These are phyloP conservation scores for Ilex aquifolium DNA, from an alignment of 257 asterid species.

Conservation along the genomic window DNA sequence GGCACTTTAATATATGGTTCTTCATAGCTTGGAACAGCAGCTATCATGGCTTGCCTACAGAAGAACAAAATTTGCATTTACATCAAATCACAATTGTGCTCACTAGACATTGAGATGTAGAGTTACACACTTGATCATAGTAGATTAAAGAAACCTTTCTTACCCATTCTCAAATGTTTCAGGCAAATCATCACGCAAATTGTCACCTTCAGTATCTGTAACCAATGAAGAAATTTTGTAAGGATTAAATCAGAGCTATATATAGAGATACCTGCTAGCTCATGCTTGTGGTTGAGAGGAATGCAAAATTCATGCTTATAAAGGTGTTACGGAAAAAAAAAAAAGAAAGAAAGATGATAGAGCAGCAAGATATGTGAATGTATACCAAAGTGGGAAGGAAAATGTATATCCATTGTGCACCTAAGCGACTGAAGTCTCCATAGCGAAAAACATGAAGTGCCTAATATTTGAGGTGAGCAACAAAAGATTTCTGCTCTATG, in stretches of 20 bases:
- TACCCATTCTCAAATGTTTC: conserved; percentile 53
- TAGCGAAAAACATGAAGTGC: too few species aligned
- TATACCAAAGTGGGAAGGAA: too few species aligned
- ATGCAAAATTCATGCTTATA: too few species aligned
- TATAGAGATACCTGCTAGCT: not conserved
- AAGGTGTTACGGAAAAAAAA: too few species aligned
- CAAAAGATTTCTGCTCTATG: too few species aligned
- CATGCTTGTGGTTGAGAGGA: too few species aligned
- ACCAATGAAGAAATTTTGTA: conserved; percentile 4
- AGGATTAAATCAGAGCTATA: not conserved
- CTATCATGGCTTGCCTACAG: conserved; percentile 59
- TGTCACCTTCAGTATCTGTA: conserved; percentile 62
- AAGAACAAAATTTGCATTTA: conserved; percentile 2
- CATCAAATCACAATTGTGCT: not conserved
- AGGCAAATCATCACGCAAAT: conserved; percentile 46
- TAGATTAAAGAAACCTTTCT: not conserved
- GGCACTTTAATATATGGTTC: conserved; percentile 84
- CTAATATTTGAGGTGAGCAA: too few species aligned
- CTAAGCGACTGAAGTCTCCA: too few species aligned
- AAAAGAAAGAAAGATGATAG: too few species aligned
- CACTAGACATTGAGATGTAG: not conserved
- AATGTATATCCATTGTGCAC: too few species aligned
- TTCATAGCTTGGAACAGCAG: conserved; percentile 62
- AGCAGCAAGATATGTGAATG: too few species aligned
- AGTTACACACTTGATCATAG: not conserved